Evolutionary conservation across 441 rosid species (phyloP).

Genomic region (Melastoma candidum): DNA sequence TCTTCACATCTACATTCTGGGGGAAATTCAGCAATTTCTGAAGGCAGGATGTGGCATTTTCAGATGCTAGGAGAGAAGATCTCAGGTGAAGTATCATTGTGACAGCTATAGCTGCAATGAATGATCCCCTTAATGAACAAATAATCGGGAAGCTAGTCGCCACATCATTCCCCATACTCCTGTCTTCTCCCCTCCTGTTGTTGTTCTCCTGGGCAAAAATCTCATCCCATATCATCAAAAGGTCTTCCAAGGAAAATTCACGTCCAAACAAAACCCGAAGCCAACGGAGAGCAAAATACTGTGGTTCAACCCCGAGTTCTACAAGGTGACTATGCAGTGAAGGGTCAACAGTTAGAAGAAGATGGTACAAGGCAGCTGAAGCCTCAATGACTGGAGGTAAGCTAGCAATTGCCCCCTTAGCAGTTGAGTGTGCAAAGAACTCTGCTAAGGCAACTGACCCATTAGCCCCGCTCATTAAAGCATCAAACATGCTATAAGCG

Average conservation of each 20-base stretch:
- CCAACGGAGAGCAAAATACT: conserved; percentile 95
- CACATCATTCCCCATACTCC: conserved; percentile 21
- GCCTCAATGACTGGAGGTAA: conserved; percentile 88
- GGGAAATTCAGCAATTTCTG: conserved; percentile 82
- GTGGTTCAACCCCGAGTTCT: conserved; percentile 95
- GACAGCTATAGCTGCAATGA: conserved; percentile 65
- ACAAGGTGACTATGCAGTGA: conserved; percentile 80
- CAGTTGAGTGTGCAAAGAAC: conserved; percentile 51
- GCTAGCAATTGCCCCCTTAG: conserved; percentile 43
- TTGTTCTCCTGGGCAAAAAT: conserved; percentile 62
- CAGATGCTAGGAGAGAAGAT: conserved; percentile 87
- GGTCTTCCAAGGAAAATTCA: conserved; percentile 64
- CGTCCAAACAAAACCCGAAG: conserved; percentile 85
- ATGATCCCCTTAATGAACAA: conserved; percentile 66
- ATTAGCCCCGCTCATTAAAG: conserved; percentile 68
- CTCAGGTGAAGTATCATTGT: conserved; percentile 76
- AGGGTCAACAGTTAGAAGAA: conserved; percentile 67
- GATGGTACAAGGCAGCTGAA: conserved; percentile 65
- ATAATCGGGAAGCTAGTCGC: conserved; percentile 39
- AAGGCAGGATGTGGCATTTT: conserved; percentile 80
- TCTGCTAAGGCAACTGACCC: conserved; percentile 82
- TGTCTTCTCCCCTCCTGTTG: conserved; percentile 10
- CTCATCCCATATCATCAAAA: conserved; percentile 85
- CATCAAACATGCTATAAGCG: conserved; percentile 94
- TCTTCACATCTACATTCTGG: conserved; percentile 46